phyloP scores from a whole-genome alignment of 2,329 filamentous ascomycete genomes.

The Blumeria hordei region DNA sequence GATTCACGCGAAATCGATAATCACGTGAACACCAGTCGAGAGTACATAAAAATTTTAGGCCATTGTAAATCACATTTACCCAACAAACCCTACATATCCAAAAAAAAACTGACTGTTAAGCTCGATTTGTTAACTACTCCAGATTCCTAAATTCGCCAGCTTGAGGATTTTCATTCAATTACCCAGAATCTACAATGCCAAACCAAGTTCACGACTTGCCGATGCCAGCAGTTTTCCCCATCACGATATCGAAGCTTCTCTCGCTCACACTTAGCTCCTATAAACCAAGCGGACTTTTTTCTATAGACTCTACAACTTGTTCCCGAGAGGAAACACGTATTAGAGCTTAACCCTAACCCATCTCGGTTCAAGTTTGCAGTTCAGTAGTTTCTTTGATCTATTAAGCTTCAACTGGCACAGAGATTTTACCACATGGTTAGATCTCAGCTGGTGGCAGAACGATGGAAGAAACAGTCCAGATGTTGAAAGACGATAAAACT shows the following conservation, averaged over 20 bases:
- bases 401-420: constrained; percentile 22
- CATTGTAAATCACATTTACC: too few species aligned
- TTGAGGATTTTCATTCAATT: too few species aligned
- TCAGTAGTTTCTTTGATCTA: constrained; percentile 44
- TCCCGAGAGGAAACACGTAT: constrained; percentile 43
- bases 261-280: constrained; percentile 15
- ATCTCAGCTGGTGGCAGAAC: constrained; percentile 29
- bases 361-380: constrained; percentile 53
- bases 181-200: too few species aligned
- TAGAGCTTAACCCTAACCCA: constrained; percentile 96
- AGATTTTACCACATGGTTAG: constrained; percentile 15
- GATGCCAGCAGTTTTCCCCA: too few species aligned
- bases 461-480: constrained; percentile 31
- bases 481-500: constrained; percentile 26
- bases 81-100: too few species aligned
- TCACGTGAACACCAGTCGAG: too few species aligned
- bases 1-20: too few species aligned
- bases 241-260: constrained; percentile 20
- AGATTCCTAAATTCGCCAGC: too few species aligned
- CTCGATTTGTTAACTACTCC: too few species aligned
- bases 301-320: constrained; percentile 56
- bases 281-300: constrained; percentile 47
- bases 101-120: too few species aligned
- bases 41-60: too few species aligned
- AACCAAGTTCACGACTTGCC: too few species aligned